phyloP scores from a whole-genome alignment of 805 yeast genomes.

The Candida nonsorbophila region DNA sequence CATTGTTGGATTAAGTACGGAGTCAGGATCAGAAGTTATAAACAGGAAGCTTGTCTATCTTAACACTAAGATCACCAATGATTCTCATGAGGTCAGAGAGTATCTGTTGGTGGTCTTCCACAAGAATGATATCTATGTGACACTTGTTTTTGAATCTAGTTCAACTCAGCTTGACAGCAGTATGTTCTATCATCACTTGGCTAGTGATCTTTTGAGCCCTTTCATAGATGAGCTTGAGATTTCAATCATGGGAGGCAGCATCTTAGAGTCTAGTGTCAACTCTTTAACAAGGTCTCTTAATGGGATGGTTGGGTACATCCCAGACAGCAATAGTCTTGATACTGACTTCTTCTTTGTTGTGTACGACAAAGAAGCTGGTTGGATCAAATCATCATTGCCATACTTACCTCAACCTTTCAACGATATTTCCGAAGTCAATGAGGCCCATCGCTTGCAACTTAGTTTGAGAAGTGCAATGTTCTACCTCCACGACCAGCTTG shows the following conservation, averaged over 20 bases:
- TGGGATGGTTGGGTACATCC: conserved; percentile 5
- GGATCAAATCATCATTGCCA: conserved; percentile 33
- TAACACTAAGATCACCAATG: conserved; percentile 5
- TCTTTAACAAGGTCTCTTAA: conserved; percentile 22
- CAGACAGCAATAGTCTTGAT: conserved; percentile 16
- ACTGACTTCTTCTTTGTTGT: conserved; percentile 33
- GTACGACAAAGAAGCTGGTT: conserved; percentile 17
- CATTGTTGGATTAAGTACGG: conserved; percentile 17
- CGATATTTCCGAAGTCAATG: conserved; percentile 5
- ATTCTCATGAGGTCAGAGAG: conserved; percentile 13
- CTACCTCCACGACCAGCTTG: conserved; percentile 34
- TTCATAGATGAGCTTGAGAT: conserved; percentile 17
- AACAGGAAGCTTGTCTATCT: conserved; percentile 22
- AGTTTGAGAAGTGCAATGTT: conserved; percentile 24
- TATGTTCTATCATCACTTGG: conserved; percentile 18
- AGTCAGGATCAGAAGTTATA: conserved; percentile 8
- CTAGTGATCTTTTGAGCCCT: conserved; percentile 12
- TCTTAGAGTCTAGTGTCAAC: conserved; percentile 20
- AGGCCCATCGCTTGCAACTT: conserved; percentile 5
- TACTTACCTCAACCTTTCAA: conserved; percentile 18
- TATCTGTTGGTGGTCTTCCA: conserved; percentile 26
- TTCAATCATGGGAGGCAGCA: conserved; percentile 11
- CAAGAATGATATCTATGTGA: conserved; percentile 15
- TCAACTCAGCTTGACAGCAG: conserved; percentile 14
- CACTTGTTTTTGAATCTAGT: conserved; percentile 27